A percentile compares a stretch with the other conserved stretches of the same genome.
Conservation (phyloP, 1,139 yeast species). For the Saccharomycopsis phalli region DNA sequence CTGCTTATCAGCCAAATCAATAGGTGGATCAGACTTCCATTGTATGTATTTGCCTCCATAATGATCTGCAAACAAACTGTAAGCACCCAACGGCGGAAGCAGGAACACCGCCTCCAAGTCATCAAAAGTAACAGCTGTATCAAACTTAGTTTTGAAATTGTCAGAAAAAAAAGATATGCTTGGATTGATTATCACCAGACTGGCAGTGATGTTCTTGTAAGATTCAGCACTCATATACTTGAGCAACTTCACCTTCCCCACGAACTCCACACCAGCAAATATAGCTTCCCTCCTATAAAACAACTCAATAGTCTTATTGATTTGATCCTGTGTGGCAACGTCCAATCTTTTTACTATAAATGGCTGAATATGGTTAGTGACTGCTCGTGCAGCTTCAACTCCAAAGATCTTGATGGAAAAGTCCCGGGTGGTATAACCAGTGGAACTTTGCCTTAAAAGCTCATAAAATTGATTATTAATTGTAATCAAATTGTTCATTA, state of each 20-base stretch:
- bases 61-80: background rate
- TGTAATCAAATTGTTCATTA: background rate
- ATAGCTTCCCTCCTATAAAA: too few relatives aligned
- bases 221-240: background rate
- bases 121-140: background rate
- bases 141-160: background rate
- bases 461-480: background rate
- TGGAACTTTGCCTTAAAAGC: too few relatives aligned
- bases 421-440: too few relatives aligned
- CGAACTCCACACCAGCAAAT: constrained; percentile 9
- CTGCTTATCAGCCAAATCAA: background rate
- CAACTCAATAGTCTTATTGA: background rate
- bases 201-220: background rate
- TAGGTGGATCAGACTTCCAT: background rate
- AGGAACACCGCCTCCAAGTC: background rate
- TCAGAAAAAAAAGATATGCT: constrained; percentile 5
- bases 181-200: background rate
- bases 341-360: too few relatives aligned
- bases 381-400: too few relatives aligned
- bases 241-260: constrained; percentile 4
- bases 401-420: too few relatives aligned
- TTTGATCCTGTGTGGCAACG: too few relatives aligned
- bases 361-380: too few relatives aligned
- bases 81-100: background rate
- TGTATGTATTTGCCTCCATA: background rate